Base-by-base conservation (phyloP, 176 grass and related monocot species). In the Cenchrus fungigraminus region DNA sequence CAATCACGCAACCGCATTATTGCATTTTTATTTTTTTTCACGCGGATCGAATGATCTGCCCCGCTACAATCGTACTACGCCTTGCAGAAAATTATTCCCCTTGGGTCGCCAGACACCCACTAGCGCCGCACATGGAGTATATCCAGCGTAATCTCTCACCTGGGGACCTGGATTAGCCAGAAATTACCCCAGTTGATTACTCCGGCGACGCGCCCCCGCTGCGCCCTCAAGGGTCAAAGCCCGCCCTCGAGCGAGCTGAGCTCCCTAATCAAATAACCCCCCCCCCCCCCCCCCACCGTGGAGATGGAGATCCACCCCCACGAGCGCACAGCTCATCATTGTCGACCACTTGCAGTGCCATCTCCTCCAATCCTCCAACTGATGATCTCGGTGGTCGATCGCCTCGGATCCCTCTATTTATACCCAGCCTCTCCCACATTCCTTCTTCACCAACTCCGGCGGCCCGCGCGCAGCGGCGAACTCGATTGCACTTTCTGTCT, bases 281-380 rank as follows among this genome's bases (percentile, higher is more conserved):
- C n/a, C n/a, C n/a, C n/a, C n/a, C n/a, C n/a, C n/a, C n/a, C n/a
- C n/a, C 71, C 70, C 55, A 8, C 57, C 57, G 28, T 74, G 71
- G 73, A 59, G 57, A 80, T 71, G 82, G 77, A 69, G 85, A 87
- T 87, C 80, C 90, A 76, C 71, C 89, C 89, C 88, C 90, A 89
- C 84, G 81, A 79, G 88, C 90, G 85, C 88, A 79, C 93, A 92
- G 86, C 93, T 95, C 90, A 92, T 90, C 81, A 90, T 90, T 90
- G 90, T 95, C 81, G 85, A 83, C 92, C 87, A 59, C 89, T 86
- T 90, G 83, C 83, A 83, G 29, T 40, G 1, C 25, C 46, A n/a
- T 69, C 64, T 76, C 51, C 17, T 11, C 44, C 50, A 12, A 7
- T 67, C 66, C 74, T 88, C 57, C 67, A 8, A 50, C 57, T 83